Conservation (phyloP, 192 early-diverging fungal genomes). For the Backusella parvicylindrica region DNA sequence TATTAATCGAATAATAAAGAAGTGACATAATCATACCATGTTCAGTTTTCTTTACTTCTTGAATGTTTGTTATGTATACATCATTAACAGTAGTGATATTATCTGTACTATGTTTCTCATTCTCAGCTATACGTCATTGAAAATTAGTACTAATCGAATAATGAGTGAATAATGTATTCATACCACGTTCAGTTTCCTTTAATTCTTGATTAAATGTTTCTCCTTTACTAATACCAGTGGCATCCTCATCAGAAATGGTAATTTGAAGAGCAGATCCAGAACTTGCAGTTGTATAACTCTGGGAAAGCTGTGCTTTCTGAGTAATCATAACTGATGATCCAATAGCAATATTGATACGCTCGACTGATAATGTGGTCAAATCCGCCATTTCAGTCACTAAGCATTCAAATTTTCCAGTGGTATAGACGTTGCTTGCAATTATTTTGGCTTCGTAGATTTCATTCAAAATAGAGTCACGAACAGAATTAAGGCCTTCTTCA, state of each 20-base stretch:
- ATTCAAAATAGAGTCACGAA: background rate
- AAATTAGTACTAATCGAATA: background rate
- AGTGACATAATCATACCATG: no score
- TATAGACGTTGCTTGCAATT: background rate
- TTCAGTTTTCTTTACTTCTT: background rate
- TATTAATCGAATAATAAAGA: no score
- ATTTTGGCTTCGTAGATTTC: conserved; percentile 1
- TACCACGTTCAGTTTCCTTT: background rate
- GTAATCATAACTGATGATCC: background rate
- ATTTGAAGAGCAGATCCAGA: background rate
- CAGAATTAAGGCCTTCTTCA: background rate
- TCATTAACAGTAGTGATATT: background rate
- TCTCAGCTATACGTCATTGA: background rate
- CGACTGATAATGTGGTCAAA: background rate
- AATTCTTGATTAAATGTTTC: background rate
- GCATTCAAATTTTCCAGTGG: background rate
- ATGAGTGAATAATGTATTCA: background rate
- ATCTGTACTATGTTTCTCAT: background rate
- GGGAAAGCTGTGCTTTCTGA: background rate
- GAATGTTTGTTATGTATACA: no score
- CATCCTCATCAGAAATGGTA: background rate
- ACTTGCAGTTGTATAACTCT: background rate
- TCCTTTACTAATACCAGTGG: background rate
- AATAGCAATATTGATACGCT: background rate
- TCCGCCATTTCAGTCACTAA: background rate